Evolutionary conservation across 2,329 filamentous ascomycete genomes (phyloP), one percentile per base, ranked within the genome.

Genomic region (Rutstroemia sp.): DNA sequence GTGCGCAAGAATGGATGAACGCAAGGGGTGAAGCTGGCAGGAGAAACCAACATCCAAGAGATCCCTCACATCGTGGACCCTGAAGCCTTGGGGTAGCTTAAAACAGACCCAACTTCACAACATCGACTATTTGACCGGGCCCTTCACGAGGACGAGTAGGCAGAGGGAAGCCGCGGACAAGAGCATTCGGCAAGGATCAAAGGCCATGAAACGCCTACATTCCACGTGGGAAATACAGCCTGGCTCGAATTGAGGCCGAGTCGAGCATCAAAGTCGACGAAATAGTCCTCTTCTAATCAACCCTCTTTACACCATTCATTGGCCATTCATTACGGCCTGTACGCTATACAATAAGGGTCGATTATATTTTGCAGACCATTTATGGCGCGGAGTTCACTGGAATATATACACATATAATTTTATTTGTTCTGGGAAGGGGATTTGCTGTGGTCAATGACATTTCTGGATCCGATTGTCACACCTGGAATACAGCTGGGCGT

Each of bases 1-100:
- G 77, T 47, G 75, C 77, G 42, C 68, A 76, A 16, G 77, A 80
- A 65, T 80, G 78, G 75, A 62, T 77, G 54, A 72, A 75, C 52
- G 76, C 78, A 4, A 68, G 72, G 57, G 73, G 76, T 57, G 74
- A 78, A 64, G 72, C 73, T 60, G 71, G 70, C 21, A 62, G 49
- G 51, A 54, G 59, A 40, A 57, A 58, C 56, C 72, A 71, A 47
- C 75, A 76, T 49, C 67, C 71, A 9, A 73, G 75, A 56, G 75
- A 78, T 65, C 76, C 76, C 25, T 70, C 67, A 53, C 74, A 74
- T 54, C 71, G 73, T 47, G 65, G 66, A 50, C 60, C 58, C 52
- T 69, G 67, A 69, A 9, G 30, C 10, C 30, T 34, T 34, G 30
- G 30, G 9, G 9, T 12, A 12, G 10, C 9, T 12, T 4, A 34